Conservation (phyloP, 1,284 basidiomycete species). For the Trichosporon inkin region DNA sequence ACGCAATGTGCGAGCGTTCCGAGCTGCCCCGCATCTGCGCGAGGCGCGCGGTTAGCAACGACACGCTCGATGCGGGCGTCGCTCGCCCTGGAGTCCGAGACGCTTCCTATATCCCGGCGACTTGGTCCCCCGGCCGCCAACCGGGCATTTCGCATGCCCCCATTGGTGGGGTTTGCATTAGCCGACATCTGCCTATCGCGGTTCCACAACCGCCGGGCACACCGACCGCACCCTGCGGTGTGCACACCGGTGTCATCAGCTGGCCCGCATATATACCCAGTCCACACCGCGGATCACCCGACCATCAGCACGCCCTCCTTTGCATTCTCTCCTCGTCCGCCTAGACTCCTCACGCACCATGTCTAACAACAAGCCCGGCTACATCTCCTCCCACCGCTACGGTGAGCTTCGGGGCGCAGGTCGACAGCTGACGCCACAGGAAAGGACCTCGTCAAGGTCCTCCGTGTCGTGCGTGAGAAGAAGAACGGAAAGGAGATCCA, state of each 20-base stretch:
- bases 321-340: background rate
- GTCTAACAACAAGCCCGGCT: conserved; percentile 34
- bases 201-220: background rate
- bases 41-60: background rate
- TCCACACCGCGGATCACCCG: background rate
- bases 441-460: conserved; percentile 79
- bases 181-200: conserved; percentile 8
- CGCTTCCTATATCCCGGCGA: too few relatives aligned
- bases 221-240: background rate
- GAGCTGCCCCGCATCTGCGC: background rate
- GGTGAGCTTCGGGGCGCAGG: too few relatives aligned
- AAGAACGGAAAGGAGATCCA: conserved; percentile 60
- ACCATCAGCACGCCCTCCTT: background rate
- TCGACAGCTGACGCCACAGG: conserved; percentile 50
- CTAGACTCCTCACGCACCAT: conserved; percentile 18
- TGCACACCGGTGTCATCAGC: background rate
- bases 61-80: too few relatives aligned
- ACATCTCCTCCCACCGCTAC: conserved; percentile 42
- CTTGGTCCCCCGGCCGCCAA: background rate
- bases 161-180: background rate
- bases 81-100: too few relatives aligned
- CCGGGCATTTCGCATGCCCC: background rate
- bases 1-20: background rate
- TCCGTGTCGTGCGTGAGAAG: conserved; percentile 70
- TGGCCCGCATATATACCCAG: conserved; percentile 3